Conservation (phyloP, 2,329 filamentous ascomycete genomes). For the Gaeumannomyces sp. region DNA sequence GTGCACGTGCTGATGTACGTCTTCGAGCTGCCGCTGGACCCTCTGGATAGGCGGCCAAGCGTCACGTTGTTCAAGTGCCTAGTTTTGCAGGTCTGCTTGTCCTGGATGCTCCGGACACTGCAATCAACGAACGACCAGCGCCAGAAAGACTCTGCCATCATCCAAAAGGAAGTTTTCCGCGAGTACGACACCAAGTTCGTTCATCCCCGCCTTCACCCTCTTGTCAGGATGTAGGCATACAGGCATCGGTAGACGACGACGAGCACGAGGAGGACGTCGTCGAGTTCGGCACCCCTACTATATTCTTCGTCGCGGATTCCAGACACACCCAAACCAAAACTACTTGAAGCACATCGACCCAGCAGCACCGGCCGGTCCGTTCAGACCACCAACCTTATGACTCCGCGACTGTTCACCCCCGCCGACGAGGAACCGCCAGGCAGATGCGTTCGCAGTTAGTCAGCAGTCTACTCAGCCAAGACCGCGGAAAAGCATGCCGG, state of each 20-base stretch:
- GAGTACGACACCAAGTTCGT: slow-evolving; percentile 97
- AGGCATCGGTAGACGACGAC: slow-evolving; percentile 53
- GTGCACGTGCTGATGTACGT: slow-evolving; percentile 88
- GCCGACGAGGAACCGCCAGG: slow-evolving; percentile 20
- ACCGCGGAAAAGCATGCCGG: slow-evolving; percentile 18
- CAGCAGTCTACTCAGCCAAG: slow-evolving; percentile 12
- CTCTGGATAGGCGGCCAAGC: slow-evolving; percentile 74
- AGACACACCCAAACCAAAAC: slow-evolving; percentile 76
- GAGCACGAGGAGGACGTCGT: slow-evolving; percentile 38
- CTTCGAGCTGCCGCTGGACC: slow-evolving; percentile 73
- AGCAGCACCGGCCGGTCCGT: slow-evolving; percentile 30
- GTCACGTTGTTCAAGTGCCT: slow-evolving; percentile 79
- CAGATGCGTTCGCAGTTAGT: slow-evolving; percentile 27
- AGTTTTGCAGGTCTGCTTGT: slow-evolving; percentile 68
- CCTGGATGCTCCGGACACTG: slow-evolving; percentile 68
- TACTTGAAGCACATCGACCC: slow-evolving; percentile 69
- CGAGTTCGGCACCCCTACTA: slow-evolving; percentile 46
- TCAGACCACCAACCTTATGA: slow-evolving; percentile 31
- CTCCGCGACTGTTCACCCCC: slow-evolving; percentile 38
- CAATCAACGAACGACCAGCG: slow-evolving; percentile 74
- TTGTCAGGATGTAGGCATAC: slow-evolving; percentile 75
- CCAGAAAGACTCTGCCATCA: slow-evolving; percentile 72
- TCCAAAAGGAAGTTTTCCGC: slow-evolving; percentile 86
- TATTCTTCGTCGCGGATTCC: slow-evolving; percentile 68
- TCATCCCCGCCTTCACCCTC: slow-evolving; percentile 77